Conservation (phyloP, 1,139 yeast species). For the Saccharomyces hybrid region DNA sequence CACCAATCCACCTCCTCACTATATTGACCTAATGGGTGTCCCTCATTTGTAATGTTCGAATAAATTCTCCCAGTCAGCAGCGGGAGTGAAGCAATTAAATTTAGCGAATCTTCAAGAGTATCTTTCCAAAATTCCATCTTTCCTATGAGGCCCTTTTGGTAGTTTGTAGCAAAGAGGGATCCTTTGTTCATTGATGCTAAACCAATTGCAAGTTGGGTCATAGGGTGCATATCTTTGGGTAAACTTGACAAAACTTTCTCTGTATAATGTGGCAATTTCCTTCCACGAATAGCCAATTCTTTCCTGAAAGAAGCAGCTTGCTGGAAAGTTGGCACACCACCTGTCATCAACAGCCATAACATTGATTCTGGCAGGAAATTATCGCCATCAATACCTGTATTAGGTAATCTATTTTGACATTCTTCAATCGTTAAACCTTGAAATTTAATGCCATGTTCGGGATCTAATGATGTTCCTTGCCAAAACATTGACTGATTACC, state of each 20-base stretch:
- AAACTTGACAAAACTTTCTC: constrained; percentile 73
- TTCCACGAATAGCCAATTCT: constrained; percentile 81
- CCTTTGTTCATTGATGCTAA: constrained; percentile 86
- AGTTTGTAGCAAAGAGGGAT: constrained; percentile 85
- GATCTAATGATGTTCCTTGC: constrained; percentile 49
- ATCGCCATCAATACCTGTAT: constrained; percentile 29
- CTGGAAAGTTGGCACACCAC: constrained; percentile 72
- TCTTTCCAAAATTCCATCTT: constrained; percentile 88
- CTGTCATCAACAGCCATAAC: constrained; percentile 87
- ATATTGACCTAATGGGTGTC: constrained; percentile 60
- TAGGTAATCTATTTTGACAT: constrained; percentile 38
- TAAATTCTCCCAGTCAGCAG: constrained; percentile 89
- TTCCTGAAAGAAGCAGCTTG: constrained; percentile 71
- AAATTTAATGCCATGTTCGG: constrained; percentile 47
- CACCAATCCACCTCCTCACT: constrained; percentile 76
- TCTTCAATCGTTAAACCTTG: constrained; percentile 48
- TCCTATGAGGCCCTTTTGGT: constrained; percentile 71
- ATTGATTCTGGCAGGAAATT: constrained; percentile 80
- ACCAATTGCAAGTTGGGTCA: constrained; percentile 95
- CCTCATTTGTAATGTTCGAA: constrained; percentile 83
- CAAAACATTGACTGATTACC: constrained; percentile 45
- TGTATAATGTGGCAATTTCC: constrained; percentile 73
- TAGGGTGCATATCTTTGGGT: constrained; percentile 87
- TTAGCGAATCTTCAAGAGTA: constrained; percentile 84
- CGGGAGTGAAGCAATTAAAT: constrained; percentile 86